Conservation (phyloP, 139 green algal species). For the Chlorella sp. region DNA sequence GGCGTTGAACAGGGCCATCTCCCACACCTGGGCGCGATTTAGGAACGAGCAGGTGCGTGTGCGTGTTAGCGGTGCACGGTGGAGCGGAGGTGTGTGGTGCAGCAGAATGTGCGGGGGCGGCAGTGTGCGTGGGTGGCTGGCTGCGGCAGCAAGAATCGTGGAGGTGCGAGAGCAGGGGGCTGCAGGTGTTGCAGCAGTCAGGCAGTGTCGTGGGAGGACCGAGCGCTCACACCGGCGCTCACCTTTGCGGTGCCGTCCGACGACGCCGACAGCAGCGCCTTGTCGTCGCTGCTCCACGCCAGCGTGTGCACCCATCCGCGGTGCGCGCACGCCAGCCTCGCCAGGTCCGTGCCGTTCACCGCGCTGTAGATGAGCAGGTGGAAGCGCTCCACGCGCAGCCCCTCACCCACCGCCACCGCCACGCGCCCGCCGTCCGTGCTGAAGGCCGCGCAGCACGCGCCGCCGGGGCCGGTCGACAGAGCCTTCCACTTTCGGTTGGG, state of each 20-base stretch:
- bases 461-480: slow-evolving; percentile 13
- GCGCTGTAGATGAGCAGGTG: slow-evolving; percentile 12
- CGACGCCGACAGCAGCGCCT: slow-evolving; percentile 29
- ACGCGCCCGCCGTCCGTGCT: slow-evolving; percentile 12
- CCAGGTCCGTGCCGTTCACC: slow-evolving; percentile 5
- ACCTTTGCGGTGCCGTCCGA: slow-evolving; percentile 44
- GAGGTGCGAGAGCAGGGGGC: too few species aligned
- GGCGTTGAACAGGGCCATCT: slow-evolving; percentile 4
- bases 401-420: slow-evolving; percentile 6
- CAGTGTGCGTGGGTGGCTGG: too few species aligned
- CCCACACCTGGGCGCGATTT: slow-evolving; percentile 9
- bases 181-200: too few species aligned
- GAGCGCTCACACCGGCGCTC: too few species aligned
- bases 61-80: too few species aligned
- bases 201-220: too few species aligned
- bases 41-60: too few species aligned
- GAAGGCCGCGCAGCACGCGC: slow-evolving; percentile 24
- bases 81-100: too few species aligned
- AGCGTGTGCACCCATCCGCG: slow-evolving; percentile 36
- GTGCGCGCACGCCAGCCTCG: slow-evolving; percentile 8
- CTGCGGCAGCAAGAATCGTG: too few species aligned
- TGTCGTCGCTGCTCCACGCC: slow-evolving; percentile 33
- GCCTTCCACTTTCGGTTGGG: slow-evolving; percentile 18
- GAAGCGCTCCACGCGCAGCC: neutral
- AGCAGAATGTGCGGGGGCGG: too few species aligned